Base-by-base conservation (phyloP, 1,284 basidiomycete genomes). In the Tilletia walkeri region DNA sequence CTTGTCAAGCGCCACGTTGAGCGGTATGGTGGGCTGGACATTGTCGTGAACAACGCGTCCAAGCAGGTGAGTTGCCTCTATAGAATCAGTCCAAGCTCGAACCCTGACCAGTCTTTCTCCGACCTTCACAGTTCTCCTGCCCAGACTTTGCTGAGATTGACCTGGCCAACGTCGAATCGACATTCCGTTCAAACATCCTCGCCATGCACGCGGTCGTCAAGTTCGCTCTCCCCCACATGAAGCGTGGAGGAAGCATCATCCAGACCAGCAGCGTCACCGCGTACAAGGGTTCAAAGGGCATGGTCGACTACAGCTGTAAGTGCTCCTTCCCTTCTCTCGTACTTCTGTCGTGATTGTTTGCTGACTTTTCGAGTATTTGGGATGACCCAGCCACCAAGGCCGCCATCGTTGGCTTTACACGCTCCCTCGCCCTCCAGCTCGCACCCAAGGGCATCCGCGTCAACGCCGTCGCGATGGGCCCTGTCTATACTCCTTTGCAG, bases 251-350 rank as follows among this genome's bases (percentile, higher is more conserved):
- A 1, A 85, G 85, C 48, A 90, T 90, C 81, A 89, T 90, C 85
- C 89, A 89, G 41, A 88, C 88, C 7, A 86, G 88, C 6, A 88
- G 87, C 9, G 89, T 90, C 38, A 88, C 88, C 0, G 88, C 88
- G 2, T 89, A 88, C 84, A 86, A 87, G 72, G 85, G 85, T 10
- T 69, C 66, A 12, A 69, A 69, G 0, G 76, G 70, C 65, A 85
- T 85, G 85, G 84, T 89, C 49, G 89, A 90, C 81, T 89, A 88
- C 72, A 69, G 74, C 47, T 75, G 80, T 14, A 78, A 89, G 4
- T 89, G 90, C 81, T 88, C 88, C 2, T 87, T 88, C 10, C 88
- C 88, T 74, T 80, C 49, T 6, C 18, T 9, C 10, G 20, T 24
- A 30, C 16, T 12, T 47, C n/a, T 50, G 5, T 14, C 67, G 48